Base-by-base conservation (phyloP, 2,329 filamentous ascomycete genomes). In the Aureobasidium sp. region DNA sequence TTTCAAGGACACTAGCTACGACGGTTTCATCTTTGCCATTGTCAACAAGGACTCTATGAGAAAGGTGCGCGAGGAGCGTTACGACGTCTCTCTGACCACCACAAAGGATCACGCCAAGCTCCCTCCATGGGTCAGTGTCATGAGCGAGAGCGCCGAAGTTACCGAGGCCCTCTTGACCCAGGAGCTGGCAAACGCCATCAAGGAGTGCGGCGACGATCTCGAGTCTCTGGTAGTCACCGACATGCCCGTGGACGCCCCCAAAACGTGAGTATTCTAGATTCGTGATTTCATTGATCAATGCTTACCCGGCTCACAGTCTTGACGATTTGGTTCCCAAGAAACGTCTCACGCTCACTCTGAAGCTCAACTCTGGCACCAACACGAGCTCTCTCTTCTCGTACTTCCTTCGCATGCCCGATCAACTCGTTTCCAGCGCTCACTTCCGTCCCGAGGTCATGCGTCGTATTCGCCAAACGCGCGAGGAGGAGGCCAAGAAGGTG, bases 1-100 rank as follows among this genome's bases (percentile, higher is more conserved):
- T 62, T 72, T 76, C 70, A 65, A 64, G 50, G 85, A 81, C 73
- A 86, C 84, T 63, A 77, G 77, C 42, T 97, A 88, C 70, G 94
- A 97, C 73, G 87, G 87, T 48, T 99, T 97, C 70, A 93, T 99
- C 66, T 97, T 89, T 84, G 93, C 91, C 54, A 76, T 99, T 67
- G 92, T 97, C 65, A 91, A 97, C 82, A 99, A 99, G 84, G 87
- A 91, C 69, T 78, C 83, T 73, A 97, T 99, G 93, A 90, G 90
- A 79, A 81, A 85, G 70, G 83, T 96, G 69, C 88, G 94, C 64
- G 89, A 96, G 52, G 91, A 96, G 66, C 89, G 94, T 69, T 99
- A 97, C 77, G 94, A 99, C 73, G 80, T 97, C 60, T 96, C 90
- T 59, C 83, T 99, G 68, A 97, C 94, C 45, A 86, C 86, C 66